Evolutionary conservation across 2,329 filamentous ascomycete species (phyloP).

Genomic region (Xylariaceae sp.): DNA sequence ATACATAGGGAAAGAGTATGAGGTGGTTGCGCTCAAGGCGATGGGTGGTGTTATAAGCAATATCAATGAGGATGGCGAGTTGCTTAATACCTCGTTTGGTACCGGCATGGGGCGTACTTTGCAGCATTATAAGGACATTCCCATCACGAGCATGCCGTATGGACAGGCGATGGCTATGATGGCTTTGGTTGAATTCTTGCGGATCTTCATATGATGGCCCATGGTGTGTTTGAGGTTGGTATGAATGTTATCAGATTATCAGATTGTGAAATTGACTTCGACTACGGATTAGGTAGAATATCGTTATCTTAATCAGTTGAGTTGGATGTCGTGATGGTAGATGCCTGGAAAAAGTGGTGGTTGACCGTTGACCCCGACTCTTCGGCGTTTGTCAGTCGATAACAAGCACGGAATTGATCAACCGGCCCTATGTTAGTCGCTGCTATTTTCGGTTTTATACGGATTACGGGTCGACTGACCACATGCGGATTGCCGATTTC

Average conservation of each 20-base stretch:
- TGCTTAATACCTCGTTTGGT: slow-evolving; percentile 71
- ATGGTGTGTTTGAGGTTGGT: not conserved
- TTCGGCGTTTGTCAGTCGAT: no score
- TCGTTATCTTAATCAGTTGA: no score
- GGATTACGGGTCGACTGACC: no score
- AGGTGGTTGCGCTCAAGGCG: slow-evolving; percentile 58
- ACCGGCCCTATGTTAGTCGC: no score
- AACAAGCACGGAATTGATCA: no score
- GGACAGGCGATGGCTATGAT: slow-evolving; percentile 83
- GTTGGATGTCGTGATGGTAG: no score
- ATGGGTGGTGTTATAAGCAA: slow-evolving; percentile 61
- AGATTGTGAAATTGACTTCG: not conserved
- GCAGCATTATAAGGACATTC: slow-evolving; percentile 73
- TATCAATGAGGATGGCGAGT: slow-evolving; percentile 62
- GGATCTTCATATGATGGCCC: slow-evolving; percentile 43
- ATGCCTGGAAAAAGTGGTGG: no score
- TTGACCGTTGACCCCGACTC: no score
- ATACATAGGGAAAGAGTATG: slow-evolving; percentile 60
- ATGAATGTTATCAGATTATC: no score
- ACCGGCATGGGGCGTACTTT: slow-evolving; percentile 70
- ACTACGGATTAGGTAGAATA: no score
- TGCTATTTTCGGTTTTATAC: no score
- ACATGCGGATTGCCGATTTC: no score
- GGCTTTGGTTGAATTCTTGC: slow-evolving; percentile 68
- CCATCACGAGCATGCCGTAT: slow-evolving; percentile 75